Evolutionary conservation across 2,329 filamentous ascomycete species (phyloP).

Genomic region (Aspergillus tamarii): DNA sequence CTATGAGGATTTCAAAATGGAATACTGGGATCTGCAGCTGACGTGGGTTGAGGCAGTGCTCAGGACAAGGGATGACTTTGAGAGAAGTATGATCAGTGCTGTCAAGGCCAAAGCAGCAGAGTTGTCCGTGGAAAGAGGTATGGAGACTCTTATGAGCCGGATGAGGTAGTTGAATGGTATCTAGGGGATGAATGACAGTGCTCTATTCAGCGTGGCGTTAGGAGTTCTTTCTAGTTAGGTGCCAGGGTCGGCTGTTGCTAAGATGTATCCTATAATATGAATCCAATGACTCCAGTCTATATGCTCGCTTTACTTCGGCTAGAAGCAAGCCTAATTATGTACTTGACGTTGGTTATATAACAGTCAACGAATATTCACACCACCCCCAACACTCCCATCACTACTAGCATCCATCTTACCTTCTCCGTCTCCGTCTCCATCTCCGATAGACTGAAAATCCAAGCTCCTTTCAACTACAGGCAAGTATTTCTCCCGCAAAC

Average conservation of each 20-base stretch:
- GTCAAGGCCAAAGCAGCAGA: constrained; percentile 89
- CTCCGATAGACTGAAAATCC: constrained; percentile 14
- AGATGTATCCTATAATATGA: background rate
- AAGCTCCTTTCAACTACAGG: constrained; percentile 48
- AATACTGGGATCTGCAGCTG: constrained; percentile 93
- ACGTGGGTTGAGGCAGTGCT: constrained; percentile 95
- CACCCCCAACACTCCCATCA: background rate
- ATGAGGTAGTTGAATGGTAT: constrained; percentile 57
- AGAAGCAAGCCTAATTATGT: background rate
- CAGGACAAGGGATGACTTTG: constrained; percentile 87
- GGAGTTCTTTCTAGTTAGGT: constrained; percentile 13
- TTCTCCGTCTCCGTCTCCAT: background rate
- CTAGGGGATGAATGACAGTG: constrained; percentile 42
- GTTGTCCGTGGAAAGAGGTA: constrained; percentile 75
- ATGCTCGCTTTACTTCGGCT: background rate
- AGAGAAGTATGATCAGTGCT: constrained; percentile 81
- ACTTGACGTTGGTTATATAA: background rate
- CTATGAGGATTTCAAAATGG: constrained; percentile 80
- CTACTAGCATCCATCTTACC: background rate
- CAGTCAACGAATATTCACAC: background rate
- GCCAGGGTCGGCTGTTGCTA: background rate
- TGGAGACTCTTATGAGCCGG: constrained; percentile 93
- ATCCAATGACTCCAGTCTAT: background rate
- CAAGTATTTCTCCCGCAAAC: constrained; percentile 57
- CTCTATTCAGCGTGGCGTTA: constrained; percentile 25